Conservation (phyloP, 495 filamentous ascomycete genomes). For the Sporormia fimetaria region DNA sequence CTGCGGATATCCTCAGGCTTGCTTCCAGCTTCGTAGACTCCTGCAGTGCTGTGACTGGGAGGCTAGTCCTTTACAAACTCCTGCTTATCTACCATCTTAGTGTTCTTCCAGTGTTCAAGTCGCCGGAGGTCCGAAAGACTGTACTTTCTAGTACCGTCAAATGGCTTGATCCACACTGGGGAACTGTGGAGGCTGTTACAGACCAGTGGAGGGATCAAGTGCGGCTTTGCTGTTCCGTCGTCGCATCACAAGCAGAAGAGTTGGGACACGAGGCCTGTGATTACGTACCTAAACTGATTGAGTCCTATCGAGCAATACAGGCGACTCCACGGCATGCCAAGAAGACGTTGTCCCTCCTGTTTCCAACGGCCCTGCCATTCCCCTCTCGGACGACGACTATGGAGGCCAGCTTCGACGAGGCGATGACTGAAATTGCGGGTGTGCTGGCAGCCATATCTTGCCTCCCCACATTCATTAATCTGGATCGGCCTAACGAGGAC, state of each 20-base stretch:
- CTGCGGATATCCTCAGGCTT: constrained; percentile 79
- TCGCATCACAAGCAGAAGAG: constrained; percentile 68
- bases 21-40: constrained; percentile 90
- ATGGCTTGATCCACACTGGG: constrained; percentile 95
- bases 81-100: constrained; percentile 85
- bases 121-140: constrained; percentile 58
- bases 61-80: constrained; percentile 88
- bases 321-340: constrained; percentile 51
- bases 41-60: constrained; percentile 76
- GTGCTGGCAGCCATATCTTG: constrained; percentile 71
- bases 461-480: constrained; percentile 53
- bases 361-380: constrained; percentile 85
- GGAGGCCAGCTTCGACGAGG: constrained; percentile 67
- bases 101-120: constrained; percentile 63
- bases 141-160: constrained; percentile 71
- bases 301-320: constrained; percentile 74
- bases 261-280: constrained; percentile 71
- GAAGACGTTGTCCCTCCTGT: constrained; percentile 68
- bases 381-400: constrained; percentile 56
- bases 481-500: constrained; percentile 63
- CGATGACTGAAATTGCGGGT: constrained; percentile 77
- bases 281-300: constrained; percentile 80
- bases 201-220: constrained; percentile 90
- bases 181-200: constrained; percentile 55
- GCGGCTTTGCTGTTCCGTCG: constrained; percentile 78